Base-by-base conservation (phyloP, 1,284 basidiomycete species). In the Pascua sp. region DNA sequence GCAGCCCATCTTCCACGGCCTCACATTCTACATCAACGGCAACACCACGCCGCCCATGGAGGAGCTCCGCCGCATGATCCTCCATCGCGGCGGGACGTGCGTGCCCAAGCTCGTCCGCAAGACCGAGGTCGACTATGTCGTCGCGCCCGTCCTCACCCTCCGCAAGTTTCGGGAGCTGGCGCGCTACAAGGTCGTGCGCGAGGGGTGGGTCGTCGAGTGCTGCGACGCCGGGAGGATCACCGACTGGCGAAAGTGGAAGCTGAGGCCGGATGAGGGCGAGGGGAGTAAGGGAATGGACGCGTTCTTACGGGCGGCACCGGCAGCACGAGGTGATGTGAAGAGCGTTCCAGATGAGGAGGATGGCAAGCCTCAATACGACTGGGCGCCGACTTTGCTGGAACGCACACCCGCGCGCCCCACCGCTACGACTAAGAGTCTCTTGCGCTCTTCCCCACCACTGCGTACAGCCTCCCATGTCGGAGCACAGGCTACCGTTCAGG, bases 11-110 rank as follows among this genome's bases (percentile, higher is more conserved):
- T 91, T 95, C 64, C 77, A 80, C 38, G 87, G 85, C 1, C 60
- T 93, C 18, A 80, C 86, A 0, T 86, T 95, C 57, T 90, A 94
- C 75, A 92, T 94, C 71, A 97, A 96, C 69, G 94, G 94, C 0
- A 90, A 86, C 79, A 96, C 92, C 1, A 81, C 84, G 36, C 93
- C 94, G 8, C 91, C 92, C 5, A 85, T 92, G 52, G 89, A 91
- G 69, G 89, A 91, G 51, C 78, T 98, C 1, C 83, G 90, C 4
- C 81, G 86, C 62, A 79, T 97, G 54, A 86, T 98, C 42, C 77
- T 95, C 3, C 80, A 86, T 55, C 83, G 95, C 65, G 95, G 93
- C 8, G 94, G 93, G 4, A 78, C 83, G 13, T 91, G 88, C 60
- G 86, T 90, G 55, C 85, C 92, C 1, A 66, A 65, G 1, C 54